Evolutionary conservation across 2,329 filamentous ascomycete genomes (phyloP).

Genomic region (Aspergillus oerlinghausenensis): DNA sequence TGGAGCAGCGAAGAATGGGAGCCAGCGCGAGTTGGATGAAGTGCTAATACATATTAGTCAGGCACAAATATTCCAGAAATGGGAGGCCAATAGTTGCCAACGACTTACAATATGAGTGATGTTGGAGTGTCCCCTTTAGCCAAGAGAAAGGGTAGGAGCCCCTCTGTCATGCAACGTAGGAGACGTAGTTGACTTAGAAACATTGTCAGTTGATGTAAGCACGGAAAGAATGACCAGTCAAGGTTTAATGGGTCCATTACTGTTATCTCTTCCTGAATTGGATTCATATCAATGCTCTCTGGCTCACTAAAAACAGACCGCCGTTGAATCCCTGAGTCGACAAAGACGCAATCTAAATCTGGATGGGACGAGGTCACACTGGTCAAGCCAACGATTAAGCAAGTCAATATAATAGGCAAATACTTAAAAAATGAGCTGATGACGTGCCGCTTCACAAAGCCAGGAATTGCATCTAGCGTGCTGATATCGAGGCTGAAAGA

Average conservation of each 20-base stretch:
- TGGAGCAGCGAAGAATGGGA: conserved; percentile 44
- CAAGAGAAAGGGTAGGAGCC: conserved; percentile 48
- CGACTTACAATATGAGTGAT: conserved; percentile 33
- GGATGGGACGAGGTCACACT: conserved; percentile 41
- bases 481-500: conserved; percentile 49
- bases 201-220: not conserved
- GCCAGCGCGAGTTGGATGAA: conserved; percentile 49
- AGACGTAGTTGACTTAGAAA: conserved; percentile 38
- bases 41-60: conserved; percentile 24
- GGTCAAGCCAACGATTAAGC: not conserved
- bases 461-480: conserved; percentile 33
- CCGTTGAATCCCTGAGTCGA: conserved; percentile 53
- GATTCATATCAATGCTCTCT: conserved; percentile 42
- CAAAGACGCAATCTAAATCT: conserved; percentile 49
- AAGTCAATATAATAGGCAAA: too few relatives aligned
- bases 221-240: too few relatives aligned
- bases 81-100: too few relatives aligned
- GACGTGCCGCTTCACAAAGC: conserved; percentile 27
- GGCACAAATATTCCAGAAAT: too few relatives aligned
- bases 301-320: conserved; percentile 48
- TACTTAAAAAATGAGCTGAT: not conserved
- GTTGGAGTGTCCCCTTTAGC: conserved; percentile 38
- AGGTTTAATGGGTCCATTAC: conserved; percentile 26
- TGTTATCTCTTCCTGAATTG: conserved; percentile 44
- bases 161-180: conserved; percentile 47